Base-by-base conservation (phyloP, 164 flowering plant genomes). In the Annona squamosa region DNA sequence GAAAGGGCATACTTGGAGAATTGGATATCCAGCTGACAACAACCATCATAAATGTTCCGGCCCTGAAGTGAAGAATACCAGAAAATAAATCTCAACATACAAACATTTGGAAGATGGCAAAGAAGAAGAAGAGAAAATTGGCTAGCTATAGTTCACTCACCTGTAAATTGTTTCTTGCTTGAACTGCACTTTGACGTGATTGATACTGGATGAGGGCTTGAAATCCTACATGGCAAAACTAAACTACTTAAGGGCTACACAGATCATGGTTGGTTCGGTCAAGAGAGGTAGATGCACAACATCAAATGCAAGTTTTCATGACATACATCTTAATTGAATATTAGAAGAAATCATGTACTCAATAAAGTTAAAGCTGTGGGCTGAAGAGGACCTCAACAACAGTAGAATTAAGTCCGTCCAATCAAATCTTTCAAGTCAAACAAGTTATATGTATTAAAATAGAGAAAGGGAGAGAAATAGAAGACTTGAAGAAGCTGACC, bases 21-120 rank as follows among this genome's bases (percentile, higher is more conserved):
- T 77, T 96, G 99, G 77, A 96, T 91, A 78, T 96, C 98, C 74
- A 96, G 86, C 85, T 91, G 97, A 80, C 99, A 96, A 86, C 99
- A 96, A 46, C 99, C 99, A 80, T 96, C 99, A 79, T 96, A 96
- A 48, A 96, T 93, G 78, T 96, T 93, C 19, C 99, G 97, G 42
- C 97, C 98, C 99, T 96, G 72, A 5, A 74, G 63, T 72, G 70
- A 76, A 69, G 18, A 62, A 45, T 57, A 12, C 72, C 74, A 5
- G 73, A 1, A 12, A 71, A 56, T 26, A 65, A n/a, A 37, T 7
- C 52, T 61, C 42, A 64, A 19, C 63, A 16, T 41, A 70, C 43
- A n/a, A 47, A 70, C 43, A 5, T 66, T 43, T 41, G 3, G 42
- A 7, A 12, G 4, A 5, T 10, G 4, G 3, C 9, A 42, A 42